These are phyloP conservation scores for Santalum album DNA, from an alignment of 164 flowering plant genomes.

Conservation along the genomic window DNA sequence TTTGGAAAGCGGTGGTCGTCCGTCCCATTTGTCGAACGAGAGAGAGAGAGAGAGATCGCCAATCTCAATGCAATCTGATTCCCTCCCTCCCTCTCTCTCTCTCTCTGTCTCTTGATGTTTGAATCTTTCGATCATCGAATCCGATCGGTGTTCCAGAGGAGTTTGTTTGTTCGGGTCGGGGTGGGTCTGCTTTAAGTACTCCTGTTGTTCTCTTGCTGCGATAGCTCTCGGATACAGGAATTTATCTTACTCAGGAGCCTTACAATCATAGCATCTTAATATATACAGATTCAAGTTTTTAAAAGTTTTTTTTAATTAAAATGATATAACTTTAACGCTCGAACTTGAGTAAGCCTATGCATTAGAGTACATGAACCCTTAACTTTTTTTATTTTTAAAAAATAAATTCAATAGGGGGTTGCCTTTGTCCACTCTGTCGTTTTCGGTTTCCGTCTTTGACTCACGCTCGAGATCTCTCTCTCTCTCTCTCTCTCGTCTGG, in stretches of 20 bases:
- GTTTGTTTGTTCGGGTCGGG: conserved; percentile 17
- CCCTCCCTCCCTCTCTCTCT: conserved; percentile 23
- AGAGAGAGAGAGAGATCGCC: too few relatives aligned
- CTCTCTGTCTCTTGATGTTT: conserved; percentile 8
- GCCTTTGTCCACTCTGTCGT: conserved; percentile 4
- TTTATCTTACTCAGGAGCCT: too few relatives aligned
- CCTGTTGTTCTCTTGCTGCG: background rate
- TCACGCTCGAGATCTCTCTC: conserved; percentile 12
- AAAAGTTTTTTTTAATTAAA: background rate
- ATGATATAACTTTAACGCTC: too few relatives aligned
- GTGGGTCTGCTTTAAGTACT: conserved; percentile 14
- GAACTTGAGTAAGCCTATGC: too few relatives aligned
- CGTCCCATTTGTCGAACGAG: conserved; percentile 49
- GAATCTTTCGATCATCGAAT: conserved; percentile 18
- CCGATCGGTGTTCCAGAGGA: conserved; percentile 12
- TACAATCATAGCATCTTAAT: too few relatives aligned
- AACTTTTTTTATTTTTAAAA: too few relatives aligned
- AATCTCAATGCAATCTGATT: conserved; percentile 55
- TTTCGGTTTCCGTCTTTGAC: conserved; percentile 34
- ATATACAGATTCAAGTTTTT: background rate
- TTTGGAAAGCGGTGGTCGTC: conserved; percentile 68
- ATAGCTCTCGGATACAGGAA: too few relatives aligned
- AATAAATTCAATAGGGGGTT: too few relatives aligned
- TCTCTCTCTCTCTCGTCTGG: too few relatives aligned
- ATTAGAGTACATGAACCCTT: too few relatives aligned